These are phyloP conservation scores for Penicillium nucicola DNA, from an alignment of 495 filamentous ascomycete species.

Conservation along the genomic window DNA sequence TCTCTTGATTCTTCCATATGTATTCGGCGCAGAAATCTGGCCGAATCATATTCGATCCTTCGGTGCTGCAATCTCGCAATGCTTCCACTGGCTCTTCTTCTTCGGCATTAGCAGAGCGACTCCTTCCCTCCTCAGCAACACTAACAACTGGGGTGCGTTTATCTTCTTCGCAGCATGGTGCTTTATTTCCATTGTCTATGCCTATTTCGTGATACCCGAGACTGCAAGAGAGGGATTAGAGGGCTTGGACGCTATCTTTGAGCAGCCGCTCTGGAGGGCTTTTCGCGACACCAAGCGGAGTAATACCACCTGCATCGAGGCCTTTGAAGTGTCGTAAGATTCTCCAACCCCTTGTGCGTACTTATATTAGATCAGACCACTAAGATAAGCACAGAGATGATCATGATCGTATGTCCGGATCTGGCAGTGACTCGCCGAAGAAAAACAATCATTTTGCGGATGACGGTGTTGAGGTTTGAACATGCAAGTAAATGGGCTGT, in stretches of 20 bases:
- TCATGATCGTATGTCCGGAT: no score
- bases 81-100: conserved; percentile 20
- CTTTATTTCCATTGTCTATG: conserved; percentile 4
- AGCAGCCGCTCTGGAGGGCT: not conserved
- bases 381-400: no score
- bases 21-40: conserved; percentile 21
- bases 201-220: conserved; percentile 39
- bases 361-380: no score
- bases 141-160: conserved; percentile 20
- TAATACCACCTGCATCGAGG: no score
- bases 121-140: conserved; percentile 7
- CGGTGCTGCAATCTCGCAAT: conserved; percentile 12
- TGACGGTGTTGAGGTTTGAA: no score
- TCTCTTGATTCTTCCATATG: conserved; percentile 15
- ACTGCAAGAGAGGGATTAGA: conserved; percentile 7
- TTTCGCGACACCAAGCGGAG: no score
- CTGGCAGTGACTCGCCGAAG: no score
- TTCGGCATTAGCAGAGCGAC: conserved; percentile 9
- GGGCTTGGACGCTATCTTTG: conserved; percentile 12
- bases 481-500: no score
- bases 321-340: no score
- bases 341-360: no score
- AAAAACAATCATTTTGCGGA: no score
- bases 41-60: conserved; percentile 19
- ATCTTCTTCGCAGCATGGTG: conserved; percentile 15